Percentiles rank a stretch among this genome's conserved stretches.
phyloP scores from a whole-genome alignment of 2,329 filamentous ascomycete genomes.

The Periglandula ipomoeae region DNA sequence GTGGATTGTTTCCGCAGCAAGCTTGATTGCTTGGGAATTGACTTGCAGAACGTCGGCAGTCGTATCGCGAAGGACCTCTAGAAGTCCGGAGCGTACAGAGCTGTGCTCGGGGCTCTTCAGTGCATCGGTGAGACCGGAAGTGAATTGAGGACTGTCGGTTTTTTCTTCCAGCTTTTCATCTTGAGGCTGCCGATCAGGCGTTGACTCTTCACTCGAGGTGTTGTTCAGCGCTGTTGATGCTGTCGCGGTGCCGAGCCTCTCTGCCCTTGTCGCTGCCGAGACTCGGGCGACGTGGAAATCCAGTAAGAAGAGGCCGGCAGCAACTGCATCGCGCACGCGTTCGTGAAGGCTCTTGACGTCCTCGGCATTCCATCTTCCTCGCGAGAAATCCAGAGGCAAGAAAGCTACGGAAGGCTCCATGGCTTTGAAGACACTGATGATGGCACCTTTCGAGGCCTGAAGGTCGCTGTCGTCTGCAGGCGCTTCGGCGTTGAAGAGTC shows the following conservation, averaged over 20 bases:
- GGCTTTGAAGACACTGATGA: constrained; percentile 26
- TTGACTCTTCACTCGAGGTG: background rate
- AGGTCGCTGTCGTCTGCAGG: constrained; percentile 19
- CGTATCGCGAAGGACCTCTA: constrained; percentile 21
- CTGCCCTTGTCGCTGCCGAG: constrained; percentile 13
- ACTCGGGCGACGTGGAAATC: constrained; percentile 32
- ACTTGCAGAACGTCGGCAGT: constrained; percentile 17
- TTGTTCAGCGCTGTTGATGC: background rate
- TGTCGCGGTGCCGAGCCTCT: constrained; percentile 7
- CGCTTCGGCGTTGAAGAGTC: constrained; percentile 12
- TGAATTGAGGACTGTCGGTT: constrained; percentile 9
- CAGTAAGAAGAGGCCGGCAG: constrained; percentile 26
- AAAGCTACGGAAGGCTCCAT: constrained; percentile 32
- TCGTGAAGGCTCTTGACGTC: constrained; percentile 30
- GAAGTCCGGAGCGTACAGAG: constrained; percentile 21
- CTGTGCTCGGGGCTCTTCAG: constrained; percentile 28
- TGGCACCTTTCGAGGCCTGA: constrained; percentile 16
- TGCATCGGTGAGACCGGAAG: constrained; percentile 24
- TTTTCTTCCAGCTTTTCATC: constrained; percentile 9
- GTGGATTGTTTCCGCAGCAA: constrained; percentile 17
- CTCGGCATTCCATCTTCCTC: constrained; percentile 34
- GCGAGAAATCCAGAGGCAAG: constrained; percentile 36
- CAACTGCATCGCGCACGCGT: constrained; percentile 25
- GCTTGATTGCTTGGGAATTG: constrained; percentile 15
- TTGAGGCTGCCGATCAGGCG: background rate